Evolutionary conservation across 495 filamentous ascomycete genomes (phyloP).

Genomic region (Recurvomyces mirabilis): DNA sequence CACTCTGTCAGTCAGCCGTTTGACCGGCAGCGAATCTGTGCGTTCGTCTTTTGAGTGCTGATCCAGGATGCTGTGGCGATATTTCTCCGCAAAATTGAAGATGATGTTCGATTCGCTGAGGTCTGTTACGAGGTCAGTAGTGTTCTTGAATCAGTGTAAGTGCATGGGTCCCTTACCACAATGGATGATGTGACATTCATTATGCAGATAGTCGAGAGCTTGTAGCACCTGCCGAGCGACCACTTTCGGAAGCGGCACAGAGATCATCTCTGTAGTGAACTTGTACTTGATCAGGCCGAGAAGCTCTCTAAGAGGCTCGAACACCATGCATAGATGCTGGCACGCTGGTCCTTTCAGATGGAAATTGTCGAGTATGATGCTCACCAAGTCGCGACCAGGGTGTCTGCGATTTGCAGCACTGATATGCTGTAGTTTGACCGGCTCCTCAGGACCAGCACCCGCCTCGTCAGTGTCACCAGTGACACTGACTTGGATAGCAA

Average conservation of each 20-base stretch:
- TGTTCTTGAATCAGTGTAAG: too few species aligned
- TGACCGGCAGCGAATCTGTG: neutral
- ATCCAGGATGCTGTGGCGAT: neutral
- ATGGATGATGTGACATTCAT: slow-evolving; percentile 5
- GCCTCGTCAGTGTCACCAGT: neutral
- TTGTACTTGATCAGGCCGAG: slow-evolving; percentile 4
- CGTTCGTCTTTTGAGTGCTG: neutral
- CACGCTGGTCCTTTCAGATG: slow-evolving; percentile 5
- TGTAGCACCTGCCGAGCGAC: neutral
- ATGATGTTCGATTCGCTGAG: neutral
- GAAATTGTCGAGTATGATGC: slow-evolving; percentile 2
- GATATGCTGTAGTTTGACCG: neutral
- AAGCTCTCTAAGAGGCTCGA: slow-evolving; percentile 14
- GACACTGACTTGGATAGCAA: slow-evolving; percentile 4
- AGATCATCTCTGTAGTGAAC: slow-evolving; percentile 1
- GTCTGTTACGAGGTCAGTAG: too few species aligned
- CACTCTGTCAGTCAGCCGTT: slow-evolving; percentile 1
- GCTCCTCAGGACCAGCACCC: neutral
- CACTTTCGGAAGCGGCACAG: neutral
- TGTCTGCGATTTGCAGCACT: slow-evolving; percentile 1
- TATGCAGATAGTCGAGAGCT: slow-evolving; percentile 16
- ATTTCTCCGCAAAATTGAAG: neutral
- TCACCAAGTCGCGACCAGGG: slow-evolving; percentile 1
- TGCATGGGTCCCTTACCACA: too few species aligned
- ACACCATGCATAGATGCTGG: slow-evolving; percentile 8